phyloP scores from a whole-genome alignment of 1,284 basidiomycete species.

The Trametes pubescens region DNA sequence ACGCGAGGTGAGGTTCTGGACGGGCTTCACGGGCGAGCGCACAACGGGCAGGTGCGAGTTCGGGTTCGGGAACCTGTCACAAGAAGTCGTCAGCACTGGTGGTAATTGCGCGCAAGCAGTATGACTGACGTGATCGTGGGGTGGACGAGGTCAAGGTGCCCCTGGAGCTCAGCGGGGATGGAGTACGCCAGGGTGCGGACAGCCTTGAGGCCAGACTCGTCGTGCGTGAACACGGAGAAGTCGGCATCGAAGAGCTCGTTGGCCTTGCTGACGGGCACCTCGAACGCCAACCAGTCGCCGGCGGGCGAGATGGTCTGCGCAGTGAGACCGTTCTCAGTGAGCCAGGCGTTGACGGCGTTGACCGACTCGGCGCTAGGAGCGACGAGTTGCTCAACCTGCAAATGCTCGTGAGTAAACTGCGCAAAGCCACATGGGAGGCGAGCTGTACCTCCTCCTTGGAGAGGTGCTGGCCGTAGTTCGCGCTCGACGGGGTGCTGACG shows the following conservation, averaged over 20 bases:
- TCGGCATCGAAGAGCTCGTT: constrained; percentile 49
- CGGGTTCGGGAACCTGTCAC: constrained; percentile 35
- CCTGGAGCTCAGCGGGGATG: constrained; percentile 47
- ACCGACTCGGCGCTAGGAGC: constrained; percentile 46
- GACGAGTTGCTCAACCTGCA: constrained; percentile 50
- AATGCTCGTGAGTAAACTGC: background rate
- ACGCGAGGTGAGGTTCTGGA: constrained; percentile 26
- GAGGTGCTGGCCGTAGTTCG: constrained; percentile 45
- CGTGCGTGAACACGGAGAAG: constrained; percentile 50
- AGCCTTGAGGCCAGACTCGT: constrained; percentile 40
- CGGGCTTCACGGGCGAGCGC: constrained; percentile 21
- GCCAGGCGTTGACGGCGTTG: constrained; percentile 48
- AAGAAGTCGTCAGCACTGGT: background rate
- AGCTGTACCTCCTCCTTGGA: constrained; percentile 45
- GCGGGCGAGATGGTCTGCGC: constrained; percentile 43
- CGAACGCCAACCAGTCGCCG: constrained; percentile 52
- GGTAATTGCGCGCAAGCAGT: background rate
- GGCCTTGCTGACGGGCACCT: constrained; percentile 48
- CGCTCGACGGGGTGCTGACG: constrained; percentile 46
- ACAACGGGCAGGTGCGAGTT: constrained; percentile 29
- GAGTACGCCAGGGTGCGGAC: constrained; percentile 53
- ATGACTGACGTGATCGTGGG: constrained; percentile 47
- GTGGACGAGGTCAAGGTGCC: constrained; percentile 50
- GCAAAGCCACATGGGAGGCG: background rate
- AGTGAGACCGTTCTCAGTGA: constrained; percentile 47